Evolutionary conservation across 164 flowering plant species (phyloP), one percentile per base, ranked within the genome.

Genomic region (Magnolia sinica): DNA sequence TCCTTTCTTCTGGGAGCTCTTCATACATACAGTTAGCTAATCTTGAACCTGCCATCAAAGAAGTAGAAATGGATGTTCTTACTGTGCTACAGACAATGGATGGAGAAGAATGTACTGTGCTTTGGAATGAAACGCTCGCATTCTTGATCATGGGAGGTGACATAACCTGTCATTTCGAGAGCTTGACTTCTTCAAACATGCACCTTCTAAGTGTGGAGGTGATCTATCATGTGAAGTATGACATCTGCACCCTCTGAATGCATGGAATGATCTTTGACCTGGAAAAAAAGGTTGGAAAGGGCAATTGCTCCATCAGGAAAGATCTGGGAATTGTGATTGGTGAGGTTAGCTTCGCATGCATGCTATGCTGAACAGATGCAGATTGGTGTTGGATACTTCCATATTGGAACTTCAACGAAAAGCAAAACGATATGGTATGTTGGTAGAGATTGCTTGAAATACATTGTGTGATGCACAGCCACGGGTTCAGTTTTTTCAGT

Each of bases 171-270:
- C 65, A 7, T 63, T 22, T 63, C 23, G 22, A 63, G 65, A 63
- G 22, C 22, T 63, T 9, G 22, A 63, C 65, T 63, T 63, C 23
- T 18, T 18, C 22, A 9, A 63, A 22, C 19, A 22, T 66, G 27
- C 27, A 23, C 65, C 22, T 45, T 76, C 84, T 86, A 94, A 4
- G 84, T 72, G 75, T 81, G 85, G 78, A 96, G 91, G 84, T 92
- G 94, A 86, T 96, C 98, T 7, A 96, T 92, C 83, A 94, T 92
- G 79, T 96, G 99, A 14, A 76, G 88, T 72, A 96, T 90, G 74
- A 94, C 96, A 85, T 94, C 96, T 71, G 88, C 94, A 50, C 99
- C 99, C 73, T 96, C 98, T 18, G 84, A 81, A 80, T 92, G 96
- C 81, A 83, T 77, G 71, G 51, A 74, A 24, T 83, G 82, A 75